Conservation (phyloP, 1,284 basidiomycete genomes). For the Ganoderma sinense region DNA sequence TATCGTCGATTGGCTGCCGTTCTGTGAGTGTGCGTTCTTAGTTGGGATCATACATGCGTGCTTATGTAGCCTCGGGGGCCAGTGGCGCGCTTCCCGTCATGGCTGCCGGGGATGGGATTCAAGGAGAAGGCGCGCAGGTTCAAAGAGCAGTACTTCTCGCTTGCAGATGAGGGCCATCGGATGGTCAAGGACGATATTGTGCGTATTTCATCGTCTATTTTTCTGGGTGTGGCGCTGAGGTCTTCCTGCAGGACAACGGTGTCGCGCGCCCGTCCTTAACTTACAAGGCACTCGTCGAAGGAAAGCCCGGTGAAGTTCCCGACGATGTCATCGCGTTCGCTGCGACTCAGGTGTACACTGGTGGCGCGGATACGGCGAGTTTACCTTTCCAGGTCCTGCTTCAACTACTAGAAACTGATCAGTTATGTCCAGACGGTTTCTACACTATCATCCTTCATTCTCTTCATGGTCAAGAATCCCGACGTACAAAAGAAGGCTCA, state of each 20-base stretch:
- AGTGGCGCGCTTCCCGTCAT: slow-evolving; percentile 32
- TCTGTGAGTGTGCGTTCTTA: slow-evolving; percentile 29
- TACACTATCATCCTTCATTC: slow-evolving; percentile 32
- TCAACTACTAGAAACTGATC: not conserved
- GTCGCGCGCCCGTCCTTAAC: slow-evolving; percentile 30
- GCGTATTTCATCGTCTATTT: not conserved
- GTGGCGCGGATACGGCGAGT: slow-evolving; percentile 22
- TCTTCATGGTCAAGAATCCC: slow-evolving; percentile 40
- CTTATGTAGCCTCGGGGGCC: not conserved
- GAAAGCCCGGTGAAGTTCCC: slow-evolving; percentile 42
- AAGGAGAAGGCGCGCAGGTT: slow-evolving; percentile 23
- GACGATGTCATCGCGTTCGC: slow-evolving; percentile 21
- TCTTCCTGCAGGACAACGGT: slow-evolving; percentile 37
- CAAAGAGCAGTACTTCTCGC: slow-evolving; percentile 18
- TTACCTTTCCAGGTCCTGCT: not conserved
- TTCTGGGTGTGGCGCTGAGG: slow-evolving; percentile 50
- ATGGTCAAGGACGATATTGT: slow-evolving; percentile 25
- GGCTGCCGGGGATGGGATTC: slow-evolving; percentile 35
- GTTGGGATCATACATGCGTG: not conserved
- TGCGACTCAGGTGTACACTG: slow-evolving; percentile 24
- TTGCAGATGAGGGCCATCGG: slow-evolving; percentile 19
- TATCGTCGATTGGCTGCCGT: slow-evolving; percentile 41
- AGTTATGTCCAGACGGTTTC: slow-evolving; percentile 16
- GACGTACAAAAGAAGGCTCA: slow-evolving; percentile 40
- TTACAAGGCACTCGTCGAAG: slow-evolving; percentile 60